These are phyloP conservation scores for Aegilops tauschii DNA, from an alignment of 176 grass and related monocot species.

Conservation along the genomic window DNA sequence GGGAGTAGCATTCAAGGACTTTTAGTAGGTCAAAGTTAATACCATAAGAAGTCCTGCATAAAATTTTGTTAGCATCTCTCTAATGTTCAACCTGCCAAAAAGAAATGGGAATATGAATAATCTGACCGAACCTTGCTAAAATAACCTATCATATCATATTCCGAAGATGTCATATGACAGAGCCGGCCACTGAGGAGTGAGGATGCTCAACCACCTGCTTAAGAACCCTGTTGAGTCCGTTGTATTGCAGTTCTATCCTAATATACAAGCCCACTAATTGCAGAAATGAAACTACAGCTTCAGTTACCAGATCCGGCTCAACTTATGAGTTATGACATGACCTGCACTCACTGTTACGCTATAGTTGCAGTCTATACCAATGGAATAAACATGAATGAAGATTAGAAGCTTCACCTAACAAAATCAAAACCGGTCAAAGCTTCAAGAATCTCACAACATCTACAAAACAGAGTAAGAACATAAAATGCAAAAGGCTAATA, in stretches of 20 bases:
- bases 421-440: conserved; percentile 2
- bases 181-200: conserved; percentile 32
- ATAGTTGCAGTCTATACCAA: conserved; percentile 9
- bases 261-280: conserved; percentile 46
- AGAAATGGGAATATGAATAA: conserved; percentile 31
- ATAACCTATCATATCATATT: conserved; percentile 68
- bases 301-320: conserved; percentile 18
- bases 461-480: conserved; percentile 29
- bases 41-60: conserved; percentile 17
- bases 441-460: conserved; percentile 26
- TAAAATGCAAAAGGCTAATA: conserved; percentile 6
- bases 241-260: conserved; percentile 48
- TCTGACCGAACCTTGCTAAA: conserved; percentile 32
- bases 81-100: conserved; percentile 15
- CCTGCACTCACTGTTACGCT: conserved; percentile 20
- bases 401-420: conserved; percentile 36
- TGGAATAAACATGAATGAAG: background rate
- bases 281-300: conserved; percentile 36
- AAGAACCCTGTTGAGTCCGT: conserved; percentile 49
- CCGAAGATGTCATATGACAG: conserved; percentile 42
- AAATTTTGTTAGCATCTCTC: conserved; percentile 32
- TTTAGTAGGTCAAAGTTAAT: background rate
- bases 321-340: conserved; percentile 11
- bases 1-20: background rate
- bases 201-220: conserved; percentile 41